Base-by-base conservation (phyloP, 768 basidiomycete genomes). In the Sporobolomyces roseus region DNA sequence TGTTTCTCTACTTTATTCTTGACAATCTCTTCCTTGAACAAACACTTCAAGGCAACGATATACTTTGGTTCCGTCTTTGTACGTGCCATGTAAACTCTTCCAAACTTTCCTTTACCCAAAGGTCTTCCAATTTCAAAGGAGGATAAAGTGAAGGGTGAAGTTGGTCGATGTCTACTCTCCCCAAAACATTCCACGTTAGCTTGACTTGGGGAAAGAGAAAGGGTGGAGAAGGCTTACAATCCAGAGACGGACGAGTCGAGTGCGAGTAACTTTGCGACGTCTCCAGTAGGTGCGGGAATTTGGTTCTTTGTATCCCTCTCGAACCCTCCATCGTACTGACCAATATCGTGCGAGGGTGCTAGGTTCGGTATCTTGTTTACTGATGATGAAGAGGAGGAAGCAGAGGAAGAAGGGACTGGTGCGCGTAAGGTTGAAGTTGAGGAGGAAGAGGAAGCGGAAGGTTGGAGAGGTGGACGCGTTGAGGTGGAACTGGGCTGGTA, bases 81-180 rank as follows among this genome's bases (percentile, higher is more conserved):
- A 58, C 93, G 86, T 51, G 94, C 92, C 88, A 98, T 93, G 82
- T 99, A 98, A 30, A 99, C 96, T 4, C 92, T 89, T 1, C 96
- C 96, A 74, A 98, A 99, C 81, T 98, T 98, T 52, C 96, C 96
- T 78, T 98, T 97, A n/a, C 96, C 96, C 2, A 99, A 83, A 4
- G 93, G 92, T 16, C 92, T 86, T 23, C 96, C 94, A 76, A 98
- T 94, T 71, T 96, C 91, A 74, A 99, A 96, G 61, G 87, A 84
- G 66, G 85, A 84, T 6, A 98, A 81, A 35, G 84, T 86, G 88
- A 64, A 70, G 9, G 58, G 59, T 1, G 50, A 23, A 6, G 59
- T 66, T 13, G 51, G 14, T 46, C 62, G 71, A 53, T 64, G 60
- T 5, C 52, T 53, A 16, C 58, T 66, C 33, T 6, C 45, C 8